These are phyloP conservation scores for Ophiostoma ulmi DNA, from an alignment of 2,329 filamentous ascomycete genomes.

Conservation along the genomic window DNA sequence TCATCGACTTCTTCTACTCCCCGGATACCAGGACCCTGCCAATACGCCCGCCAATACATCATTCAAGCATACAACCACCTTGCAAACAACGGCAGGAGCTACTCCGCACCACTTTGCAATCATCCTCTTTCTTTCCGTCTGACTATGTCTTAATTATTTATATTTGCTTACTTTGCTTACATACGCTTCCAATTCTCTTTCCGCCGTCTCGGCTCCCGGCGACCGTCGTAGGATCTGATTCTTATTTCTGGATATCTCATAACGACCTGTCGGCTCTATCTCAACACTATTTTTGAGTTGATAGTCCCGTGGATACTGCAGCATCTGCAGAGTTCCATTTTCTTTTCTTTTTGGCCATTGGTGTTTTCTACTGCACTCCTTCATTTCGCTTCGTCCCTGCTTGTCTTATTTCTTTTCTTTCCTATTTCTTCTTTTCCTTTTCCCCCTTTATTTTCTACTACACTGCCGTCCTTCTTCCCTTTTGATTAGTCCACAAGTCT, in stretches of 20 bases:
- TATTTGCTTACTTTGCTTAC: background rate
- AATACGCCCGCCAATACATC: slow-evolving; percentile 1
- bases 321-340: background rate
- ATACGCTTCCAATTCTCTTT: background rate
- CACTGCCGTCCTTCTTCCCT: background rate
- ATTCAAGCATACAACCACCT: background rate
- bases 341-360: background rate
- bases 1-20: slow-evolving; percentile 4
- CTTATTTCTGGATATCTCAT: background rate
- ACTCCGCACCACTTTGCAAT: background rate
- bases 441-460: background rate
- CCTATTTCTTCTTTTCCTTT: too few species aligned
- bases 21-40: slow-evolving; percentile 10
- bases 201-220: background rate
- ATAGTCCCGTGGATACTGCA: background rate
- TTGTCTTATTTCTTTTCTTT: background rate
- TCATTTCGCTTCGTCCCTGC: background rate
- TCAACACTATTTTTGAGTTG: background rate
- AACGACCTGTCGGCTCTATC: background rate
- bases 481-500: background rate
- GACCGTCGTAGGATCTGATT: background rate
- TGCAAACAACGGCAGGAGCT: background rate
- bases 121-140: background rate
- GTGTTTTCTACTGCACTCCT: background rate
- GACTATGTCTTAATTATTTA: background rate